These are phyloP conservation scores for Suhomyces tanzawaensis DNA, from an alignment of 805 yeast species.

Conservation along the genomic window DNA sequence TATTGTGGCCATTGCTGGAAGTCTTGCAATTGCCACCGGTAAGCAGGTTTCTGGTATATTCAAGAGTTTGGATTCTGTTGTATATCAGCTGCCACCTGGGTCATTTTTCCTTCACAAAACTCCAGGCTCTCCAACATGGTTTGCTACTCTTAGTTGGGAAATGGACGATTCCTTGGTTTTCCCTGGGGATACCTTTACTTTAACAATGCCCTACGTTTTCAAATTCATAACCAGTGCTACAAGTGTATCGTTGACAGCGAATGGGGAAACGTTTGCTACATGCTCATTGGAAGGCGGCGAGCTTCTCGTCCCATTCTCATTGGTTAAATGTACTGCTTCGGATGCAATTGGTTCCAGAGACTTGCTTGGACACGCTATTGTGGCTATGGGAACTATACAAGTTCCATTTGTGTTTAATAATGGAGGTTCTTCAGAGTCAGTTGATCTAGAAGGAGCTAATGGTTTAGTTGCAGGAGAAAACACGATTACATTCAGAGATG, in stretches of 20 bases:
- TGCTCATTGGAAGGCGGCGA: conserved; percentile 17
- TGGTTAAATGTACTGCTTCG: conserved; percentile 10
- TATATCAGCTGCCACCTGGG: no score
- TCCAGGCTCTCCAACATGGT: no score
- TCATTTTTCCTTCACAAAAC: no score
- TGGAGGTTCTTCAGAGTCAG: conserved; percentile 5
- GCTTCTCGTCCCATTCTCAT: conserved; percentile 6
- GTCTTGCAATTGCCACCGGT: no score
- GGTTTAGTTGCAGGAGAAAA: conserved; percentile 20
- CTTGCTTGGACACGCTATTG: background rate
- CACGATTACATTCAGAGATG: conserved; percentile 15
- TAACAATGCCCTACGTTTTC: conserved; percentile 15
- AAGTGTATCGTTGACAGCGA: conserved; percentile 7
- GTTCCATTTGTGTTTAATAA: conserved; percentile 23
- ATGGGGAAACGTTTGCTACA: conserved; percentile 18
- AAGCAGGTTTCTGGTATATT: no score
- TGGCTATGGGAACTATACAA: conserved; percentile 7
- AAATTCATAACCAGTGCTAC: conserved; percentile 10
- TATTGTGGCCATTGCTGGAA: no score
- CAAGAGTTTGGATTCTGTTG: no score
- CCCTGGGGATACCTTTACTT: conserved; percentile 19
- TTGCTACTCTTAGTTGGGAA: no score
- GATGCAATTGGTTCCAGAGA: conserved; percentile 1
- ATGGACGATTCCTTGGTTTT: no score
- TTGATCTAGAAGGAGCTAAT: conserved; percentile 17